Evolutionary conservation across 352 stramenopile genomes (phyloP).

Genomic region (Globisporangium nagaii): DNA sequence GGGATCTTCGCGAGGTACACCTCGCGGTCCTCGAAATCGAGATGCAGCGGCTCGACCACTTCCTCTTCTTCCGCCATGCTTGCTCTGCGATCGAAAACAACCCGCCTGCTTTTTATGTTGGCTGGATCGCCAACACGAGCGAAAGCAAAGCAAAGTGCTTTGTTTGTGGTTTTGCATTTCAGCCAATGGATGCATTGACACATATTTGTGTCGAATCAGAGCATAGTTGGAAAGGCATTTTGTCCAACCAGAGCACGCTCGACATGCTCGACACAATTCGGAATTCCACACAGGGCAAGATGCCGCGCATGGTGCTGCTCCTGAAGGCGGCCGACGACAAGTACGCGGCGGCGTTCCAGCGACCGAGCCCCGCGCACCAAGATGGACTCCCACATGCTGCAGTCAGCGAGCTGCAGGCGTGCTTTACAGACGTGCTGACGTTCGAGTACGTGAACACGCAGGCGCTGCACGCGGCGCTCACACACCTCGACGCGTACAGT

Average conservation of each 20-base stretch:
- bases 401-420: conserved; percentile 5
- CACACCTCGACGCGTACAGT: conserved; percentile 42
- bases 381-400: not conserved
- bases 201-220: no score
- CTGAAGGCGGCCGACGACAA: conserved; percentile 56
- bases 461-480: conserved; percentile 28
- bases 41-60: conserved; percentile 85
- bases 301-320: conserved; percentile 37
- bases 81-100: not conserved
- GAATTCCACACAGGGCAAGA: not conserved
- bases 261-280: no score
- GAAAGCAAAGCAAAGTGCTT: not conserved
- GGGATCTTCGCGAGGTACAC: conserved; percentile 86
- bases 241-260: no score
- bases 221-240: no score
- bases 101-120: no score
- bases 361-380: not conserved
- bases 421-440: conserved; percentile 63
- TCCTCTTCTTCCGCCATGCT: conserved; percentile 83
- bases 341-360: conserved; percentile 40
- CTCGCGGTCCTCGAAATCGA: conserved; percentile 84
- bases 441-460: conserved; percentile 63
- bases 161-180: no score
- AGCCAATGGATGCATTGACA: no score
- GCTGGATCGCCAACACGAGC: no score